Percentiles rank a stretch among this genome's conserved stretches.
Evolutionary conservation across 331 rosid species (phyloP).

Genomic region (Spiraea crenata): DNA sequence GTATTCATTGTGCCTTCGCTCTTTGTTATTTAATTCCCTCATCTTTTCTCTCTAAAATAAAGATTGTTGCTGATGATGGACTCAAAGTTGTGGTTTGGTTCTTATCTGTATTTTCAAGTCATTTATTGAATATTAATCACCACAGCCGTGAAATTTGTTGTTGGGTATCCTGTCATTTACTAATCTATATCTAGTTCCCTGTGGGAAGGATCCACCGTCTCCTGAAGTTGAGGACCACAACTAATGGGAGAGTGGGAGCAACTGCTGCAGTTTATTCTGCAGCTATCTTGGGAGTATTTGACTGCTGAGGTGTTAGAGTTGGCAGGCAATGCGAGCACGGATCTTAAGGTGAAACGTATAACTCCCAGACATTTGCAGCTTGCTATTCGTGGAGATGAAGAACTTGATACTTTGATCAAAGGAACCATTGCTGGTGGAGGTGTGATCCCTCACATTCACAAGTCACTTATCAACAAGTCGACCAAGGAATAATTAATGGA

Average conservation of each 20-base stretch:
- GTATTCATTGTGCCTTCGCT: neutral
- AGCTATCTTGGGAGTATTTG: conserved; percentile 71
- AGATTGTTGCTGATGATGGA: neutral
- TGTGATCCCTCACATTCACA: conserved; percentile 80
- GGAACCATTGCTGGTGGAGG: conserved; percentile 88
- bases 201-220: conserved; percentile 80
- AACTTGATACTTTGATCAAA: conserved; percentile 69
- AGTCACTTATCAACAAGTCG: conserved; percentile 76
- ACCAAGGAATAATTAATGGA: conserved; percentile 65
- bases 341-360: conserved; percentile 73
- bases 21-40: neutral
- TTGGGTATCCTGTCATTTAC: neutral
- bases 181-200: conserved; percentile 55
- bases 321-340: conserved; percentile 84
- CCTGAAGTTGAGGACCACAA: conserved; percentile 59
- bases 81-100: neutral
- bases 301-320: conserved; percentile 80
- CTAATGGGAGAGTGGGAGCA: conserved; percentile 77
- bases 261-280: conserved; percentile 87
- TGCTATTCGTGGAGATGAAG: conserved; percentile 85
- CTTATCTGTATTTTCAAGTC: too few species aligned
- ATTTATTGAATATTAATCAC: too few species aligned
- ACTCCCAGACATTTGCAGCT: conserved; percentile 84
- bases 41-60: neutral
- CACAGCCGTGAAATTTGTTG: neutral